Conservation (phyloP, 805 yeast genomes). For the Debaryomyces hansenii region DNA sequence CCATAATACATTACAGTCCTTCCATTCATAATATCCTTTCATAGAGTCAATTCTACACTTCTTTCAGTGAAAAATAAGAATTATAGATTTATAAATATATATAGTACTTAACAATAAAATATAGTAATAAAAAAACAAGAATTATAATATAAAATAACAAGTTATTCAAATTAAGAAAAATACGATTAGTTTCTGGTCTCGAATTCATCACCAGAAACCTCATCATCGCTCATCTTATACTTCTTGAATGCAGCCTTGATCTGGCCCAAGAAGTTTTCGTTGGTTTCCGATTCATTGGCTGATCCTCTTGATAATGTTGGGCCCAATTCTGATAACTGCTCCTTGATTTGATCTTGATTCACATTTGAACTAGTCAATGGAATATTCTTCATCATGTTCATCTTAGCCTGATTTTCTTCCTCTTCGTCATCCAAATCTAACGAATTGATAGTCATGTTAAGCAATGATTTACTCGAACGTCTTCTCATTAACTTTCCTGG, state of each 20-base stretch:
- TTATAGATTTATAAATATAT: neutral
- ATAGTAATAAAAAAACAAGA: neutral
- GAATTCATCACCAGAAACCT: slow-evolving; percentile 54
- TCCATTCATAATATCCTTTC: too few species aligned
- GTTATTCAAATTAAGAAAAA: neutral
- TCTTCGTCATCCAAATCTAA: slow-evolving; percentile 70
- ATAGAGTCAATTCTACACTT: too few species aligned
- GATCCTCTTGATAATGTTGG: slow-evolving; percentile 26
- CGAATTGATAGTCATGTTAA: slow-evolving; percentile 65
- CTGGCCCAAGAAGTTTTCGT: slow-evolving; percentile 33
- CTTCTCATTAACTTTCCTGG: slow-evolving; percentile 61
- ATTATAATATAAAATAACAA: neutral
- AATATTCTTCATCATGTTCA: slow-evolving; percentile 16
- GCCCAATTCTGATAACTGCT: slow-evolving; percentile 16
- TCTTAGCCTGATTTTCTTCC: slow-evolving; percentile 17
- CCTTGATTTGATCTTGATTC: slow-evolving; percentile 14
- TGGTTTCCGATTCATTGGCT: slow-evolving; percentile 23
- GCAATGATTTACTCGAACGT: slow-evolving; percentile 70
- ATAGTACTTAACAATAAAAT: neutral
- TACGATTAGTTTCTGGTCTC: slow-evolving; percentile 39
- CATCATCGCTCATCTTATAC: slow-evolving; percentile 35
- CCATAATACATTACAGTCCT: too few species aligned
- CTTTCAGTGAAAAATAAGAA: neutral
- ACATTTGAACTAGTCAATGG: slow-evolving; percentile 17
- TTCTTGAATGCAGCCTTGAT: slow-evolving; percentile 37